Evolutionary conservation across 768 basidiomycete genomes (phyloP).

Genomic region (Boletus patriciae): DNA sequence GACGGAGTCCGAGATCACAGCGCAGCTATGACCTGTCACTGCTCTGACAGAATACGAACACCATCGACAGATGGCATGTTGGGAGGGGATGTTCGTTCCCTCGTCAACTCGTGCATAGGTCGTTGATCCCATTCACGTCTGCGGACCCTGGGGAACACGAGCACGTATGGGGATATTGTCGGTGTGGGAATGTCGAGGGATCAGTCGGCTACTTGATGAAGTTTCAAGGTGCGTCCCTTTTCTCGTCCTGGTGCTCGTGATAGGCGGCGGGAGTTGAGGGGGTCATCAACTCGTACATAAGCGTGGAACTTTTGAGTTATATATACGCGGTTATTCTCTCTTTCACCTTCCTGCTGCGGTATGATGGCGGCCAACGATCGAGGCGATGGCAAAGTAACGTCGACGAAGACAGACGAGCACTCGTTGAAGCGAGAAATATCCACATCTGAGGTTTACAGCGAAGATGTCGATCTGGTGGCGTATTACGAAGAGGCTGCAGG

Average conservation of each 20-base stretch:
- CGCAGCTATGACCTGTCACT: too few species aligned
- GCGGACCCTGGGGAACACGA: too few species aligned
- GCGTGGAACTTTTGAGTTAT: not conserved
- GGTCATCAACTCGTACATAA: not conserved
- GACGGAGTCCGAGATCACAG: too few species aligned
- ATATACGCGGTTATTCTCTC: not conserved
- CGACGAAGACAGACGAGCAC: not conserved
- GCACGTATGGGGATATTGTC: not conserved
- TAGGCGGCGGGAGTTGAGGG: not conserved
- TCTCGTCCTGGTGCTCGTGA: not conserved
- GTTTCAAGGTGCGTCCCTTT: not conserved
- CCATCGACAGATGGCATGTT: too few species aligned
- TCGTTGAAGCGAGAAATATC: not conserved
- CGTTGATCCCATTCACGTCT: too few species aligned
- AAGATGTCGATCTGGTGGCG: conserved; percentile 34
- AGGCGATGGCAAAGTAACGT: not conserved
- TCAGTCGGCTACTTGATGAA: not conserved
- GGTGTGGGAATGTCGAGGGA: not conserved
- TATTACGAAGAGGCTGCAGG: conserved; percentile 60
- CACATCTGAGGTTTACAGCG: not conserved
- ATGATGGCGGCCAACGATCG: not conserved
- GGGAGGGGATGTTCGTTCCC: too few species aligned
- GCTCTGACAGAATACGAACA: too few species aligned
- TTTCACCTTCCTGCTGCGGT: not conserved
- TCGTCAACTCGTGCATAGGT: too few species aligned